Percentiles rank a stretch among this genome's conserved stretches.
These are phyloP conservation scores for Rubia peregrina DNA, from an alignment of 305 asterid genomes.

Conservation along the genomic window DNA sequence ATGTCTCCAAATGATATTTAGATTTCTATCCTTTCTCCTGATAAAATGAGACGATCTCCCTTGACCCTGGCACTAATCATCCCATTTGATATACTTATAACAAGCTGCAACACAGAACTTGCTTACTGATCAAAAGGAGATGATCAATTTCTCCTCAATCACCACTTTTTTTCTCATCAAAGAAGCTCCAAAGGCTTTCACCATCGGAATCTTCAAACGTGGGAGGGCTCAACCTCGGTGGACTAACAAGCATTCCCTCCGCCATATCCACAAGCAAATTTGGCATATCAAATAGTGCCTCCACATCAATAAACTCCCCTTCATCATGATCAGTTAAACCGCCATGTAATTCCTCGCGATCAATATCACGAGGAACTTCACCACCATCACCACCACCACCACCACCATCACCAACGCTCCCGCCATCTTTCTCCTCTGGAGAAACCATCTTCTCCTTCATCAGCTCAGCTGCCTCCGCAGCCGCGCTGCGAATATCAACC, in stretches of 20 bases:
- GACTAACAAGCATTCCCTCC: conserved; percentile 67
- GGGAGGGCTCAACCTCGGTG: conserved; percentile 43
- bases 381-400: neutral
- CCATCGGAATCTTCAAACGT: conserved; percentile 31
- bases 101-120: neutral
- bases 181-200: conserved; percentile 57
- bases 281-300: conserved; percentile 50
- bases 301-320: conserved; percentile 43
- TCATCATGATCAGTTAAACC: neutral
- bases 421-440: conserved; percentile 9
- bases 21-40: neutral
- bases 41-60: neutral
- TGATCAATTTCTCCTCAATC: neutral
- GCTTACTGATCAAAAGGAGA: neutral
- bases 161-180: conserved; percentile 9
- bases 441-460: conserved; percentile 19
- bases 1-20: neutral
- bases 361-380: neutral
- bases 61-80: neutral
- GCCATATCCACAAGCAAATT: conserved; percentile 62
- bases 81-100: neutral
- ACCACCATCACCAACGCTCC: neutral
- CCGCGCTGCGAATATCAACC: conserved; percentile 45
- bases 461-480: conserved; percentile 48
- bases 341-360: neutral